These are phyloP conservation scores for Euryodendron excelsum DNA, from an alignment of 148 eudicot genomes.

Conservation along the genomic window DNA sequence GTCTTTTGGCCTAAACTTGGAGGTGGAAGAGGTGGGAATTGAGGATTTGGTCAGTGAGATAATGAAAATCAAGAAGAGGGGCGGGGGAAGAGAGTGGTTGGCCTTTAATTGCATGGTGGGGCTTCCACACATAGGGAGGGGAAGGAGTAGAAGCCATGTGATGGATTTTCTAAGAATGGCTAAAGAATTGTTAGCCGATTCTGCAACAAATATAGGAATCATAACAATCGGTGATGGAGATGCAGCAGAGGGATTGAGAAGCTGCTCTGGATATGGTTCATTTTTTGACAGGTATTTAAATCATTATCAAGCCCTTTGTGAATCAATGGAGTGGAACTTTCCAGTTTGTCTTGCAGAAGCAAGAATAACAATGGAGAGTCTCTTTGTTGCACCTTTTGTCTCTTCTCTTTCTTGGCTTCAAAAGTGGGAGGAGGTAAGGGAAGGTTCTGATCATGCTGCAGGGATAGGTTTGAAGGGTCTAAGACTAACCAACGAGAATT, in stretches of 20 bases:
- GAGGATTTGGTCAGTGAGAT: slow-evolving; percentile 11
- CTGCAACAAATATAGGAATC: slow-evolving; percentile 22
- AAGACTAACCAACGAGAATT: slow-evolving; percentile 20
- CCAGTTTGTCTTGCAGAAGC: slow-evolving; percentile 33
- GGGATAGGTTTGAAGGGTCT: slow-evolving; percentile 13
- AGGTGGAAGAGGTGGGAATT: slow-evolving; percentile 26
- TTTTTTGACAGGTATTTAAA: slow-evolving; percentile 17
- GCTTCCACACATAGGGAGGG: slow-evolving; percentile 36
- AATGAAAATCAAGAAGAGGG: slow-evolving; percentile 10
- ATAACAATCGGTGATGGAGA: slow-evolving; percentile 32
- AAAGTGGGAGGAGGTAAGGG: slow-evolving; percentile 25
- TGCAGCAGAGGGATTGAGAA: slow-evolving; percentile 10
- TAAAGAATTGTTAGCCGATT: slow-evolving; percentile 9
- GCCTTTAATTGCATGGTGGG: slow-evolving; percentile 34
- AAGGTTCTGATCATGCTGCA: neutral
- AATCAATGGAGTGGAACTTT: slow-evolving; percentile 34
- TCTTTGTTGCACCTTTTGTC: slow-evolving; percentile 34
- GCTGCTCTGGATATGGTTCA: slow-evolving; percentile 8
- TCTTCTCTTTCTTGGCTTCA: slow-evolving; percentile 27
- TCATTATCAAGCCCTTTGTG: slow-evolving; percentile 33
- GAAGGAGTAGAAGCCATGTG: slow-evolving; percentile 16
- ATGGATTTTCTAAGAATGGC: slow-evolving; percentile 25
- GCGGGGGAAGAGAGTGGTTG: slow-evolving; percentile 15
- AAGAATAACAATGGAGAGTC: slow-evolving; percentile 35
- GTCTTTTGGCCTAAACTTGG: slow-evolving; percentile 16